Conservation (phyloP, 2,329 filamentous ascomycete species). For the Aspergillus alliaceus region DNA sequence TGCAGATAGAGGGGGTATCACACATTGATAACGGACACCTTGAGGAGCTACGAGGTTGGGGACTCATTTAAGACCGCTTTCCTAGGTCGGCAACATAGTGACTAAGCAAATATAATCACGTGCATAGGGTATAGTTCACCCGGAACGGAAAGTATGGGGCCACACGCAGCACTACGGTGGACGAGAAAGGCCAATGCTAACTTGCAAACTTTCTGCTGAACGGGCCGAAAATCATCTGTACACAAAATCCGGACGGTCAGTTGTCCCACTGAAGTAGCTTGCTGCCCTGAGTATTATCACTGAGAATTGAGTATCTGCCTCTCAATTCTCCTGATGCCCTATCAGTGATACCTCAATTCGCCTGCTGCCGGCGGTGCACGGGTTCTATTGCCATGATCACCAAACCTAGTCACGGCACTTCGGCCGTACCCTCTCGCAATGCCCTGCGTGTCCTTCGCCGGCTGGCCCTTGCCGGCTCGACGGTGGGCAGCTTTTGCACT, state of each 20-base stretch:
- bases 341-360: slow-evolving; percentile 11
- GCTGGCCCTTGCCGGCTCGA: slow-evolving; percentile 36
- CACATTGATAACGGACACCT: neutral
- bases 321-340: slow-evolving; percentile 11
- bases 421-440: slow-evolving; percentile 45
- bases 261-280: neutral
- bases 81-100: neutral
- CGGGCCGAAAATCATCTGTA: slow-evolving; percentile 5
- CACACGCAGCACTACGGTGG: slow-evolving; percentile 10
- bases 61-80: neutral
- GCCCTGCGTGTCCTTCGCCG: slow-evolving; percentile 42
- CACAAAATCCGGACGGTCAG: slow-evolving; percentile 1
- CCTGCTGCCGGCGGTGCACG: slow-evolving; percentile 28
- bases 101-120: neutral
- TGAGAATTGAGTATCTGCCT: neutral
- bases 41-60: neutral
- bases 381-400: slow-evolving; percentile 30
- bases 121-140: slow-evolving; percentile 5
- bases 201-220: slow-evolving; percentile 20
- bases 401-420: slow-evolving; percentile 28
- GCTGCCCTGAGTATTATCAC: neutral
- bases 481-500: slow-evolving; percentile 42
- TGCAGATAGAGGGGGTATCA: neutral
- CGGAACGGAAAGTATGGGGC: slow-evolving; percentile 6
- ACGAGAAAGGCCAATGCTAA: slow-evolving; percentile 11